phyloP scores from a whole-genome alignment of 2,329 filamentous ascomycete genomes.

The Aurifilum marmelostoma region DNA sequence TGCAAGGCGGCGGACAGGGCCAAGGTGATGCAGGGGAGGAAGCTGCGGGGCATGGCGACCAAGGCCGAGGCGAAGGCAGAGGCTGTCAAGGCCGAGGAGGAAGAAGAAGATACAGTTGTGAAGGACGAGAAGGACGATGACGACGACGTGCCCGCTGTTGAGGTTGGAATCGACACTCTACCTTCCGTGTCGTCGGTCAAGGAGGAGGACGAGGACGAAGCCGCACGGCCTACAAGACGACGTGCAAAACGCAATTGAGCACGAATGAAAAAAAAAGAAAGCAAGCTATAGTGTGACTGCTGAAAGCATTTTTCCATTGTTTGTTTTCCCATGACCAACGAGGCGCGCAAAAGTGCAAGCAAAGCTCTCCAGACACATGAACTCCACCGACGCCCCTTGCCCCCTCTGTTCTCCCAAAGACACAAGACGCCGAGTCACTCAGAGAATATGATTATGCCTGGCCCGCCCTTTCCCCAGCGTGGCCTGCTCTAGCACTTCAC shows the following conservation, averaged over 20 bases:
- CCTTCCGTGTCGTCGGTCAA: too few relatives aligned
- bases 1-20: slow-evolving; percentile 73
- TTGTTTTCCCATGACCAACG: background rate
- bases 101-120: slow-evolving; percentile 36
- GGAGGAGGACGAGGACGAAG: slow-evolving; percentile 34
- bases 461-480: too few relatives aligned
- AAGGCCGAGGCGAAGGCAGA: slow-evolving; percentile 33
- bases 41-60: slow-evolving; percentile 45
- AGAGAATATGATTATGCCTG: background rate
- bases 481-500: background rate
- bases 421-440: background rate
- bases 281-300: background rate
- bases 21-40: slow-evolving; percentile 62
- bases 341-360: background rate
- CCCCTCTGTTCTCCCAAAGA: too few relatives aligned
- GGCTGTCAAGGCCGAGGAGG: slow-evolving; percentile 30
- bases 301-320: background rate
- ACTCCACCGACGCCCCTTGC: background rate
- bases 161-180: too few relatives aligned
- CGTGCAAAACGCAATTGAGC: slow-evolving; percentile 28
- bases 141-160: too few relatives aligned
- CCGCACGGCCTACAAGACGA: slow-evolving; percentile 25
- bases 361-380: background rate
- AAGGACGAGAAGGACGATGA: slow-evolving; percentile 34
- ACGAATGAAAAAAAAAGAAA: too few relatives aligned